Evolutionary conservation across 1,284 basidiomycete genomes (phyloP).

Genomic region (Pholiota adiposa): DNA sequence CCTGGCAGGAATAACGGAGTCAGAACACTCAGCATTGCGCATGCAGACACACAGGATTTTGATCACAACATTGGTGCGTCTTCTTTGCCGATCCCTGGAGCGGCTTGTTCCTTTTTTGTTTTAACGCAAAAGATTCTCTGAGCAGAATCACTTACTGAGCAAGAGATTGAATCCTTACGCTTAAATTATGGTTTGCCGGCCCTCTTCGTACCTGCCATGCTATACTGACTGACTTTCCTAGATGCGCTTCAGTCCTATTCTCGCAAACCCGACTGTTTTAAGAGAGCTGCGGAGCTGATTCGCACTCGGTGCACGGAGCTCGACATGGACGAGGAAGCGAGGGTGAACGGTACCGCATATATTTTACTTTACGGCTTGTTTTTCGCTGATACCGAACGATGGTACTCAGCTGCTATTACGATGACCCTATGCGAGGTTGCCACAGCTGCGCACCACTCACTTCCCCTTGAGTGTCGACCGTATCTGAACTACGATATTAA

Average conservation of each 20-base stretch:
- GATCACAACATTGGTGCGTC: neutral
- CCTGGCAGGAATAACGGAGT: neutral
- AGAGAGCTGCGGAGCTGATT: slow-evolving; percentile 49
- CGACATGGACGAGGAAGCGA: slow-evolving; percentile 60
- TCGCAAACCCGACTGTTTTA: slow-evolving; percentile 68
- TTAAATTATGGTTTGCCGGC: slow-evolving; percentile 13
- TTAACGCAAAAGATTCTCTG: neutral
- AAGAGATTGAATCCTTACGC: slow-evolving; percentile 10
- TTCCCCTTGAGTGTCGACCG: slow-evolving; percentile 66
- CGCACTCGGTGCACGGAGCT: slow-evolving; percentile 56
- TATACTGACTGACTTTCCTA: neutral
- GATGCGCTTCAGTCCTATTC: slow-evolving; percentile 37
- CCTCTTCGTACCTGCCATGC: neutral
- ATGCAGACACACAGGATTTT: neutral
- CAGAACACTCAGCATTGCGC: neutral
- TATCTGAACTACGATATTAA: slow-evolving; percentile 35
- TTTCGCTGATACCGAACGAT: slow-evolving; percentile 14
- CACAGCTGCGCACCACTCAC: slow-evolving; percentile 66
- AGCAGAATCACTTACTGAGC: neutral
- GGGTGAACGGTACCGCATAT: slow-evolving; percentile 50
- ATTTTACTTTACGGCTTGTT: neutral
- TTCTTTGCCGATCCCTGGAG: too few species aligned
- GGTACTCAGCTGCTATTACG: slow-evolving; percentile 62
- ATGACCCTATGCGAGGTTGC: slow-evolving; percentile 79
- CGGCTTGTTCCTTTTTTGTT: too few species aligned